Evolutionary conservation across 2,329 filamentous ascomycete species (phyloP), one percentile per base, ranked within the genome.

Genomic region (Apiospora hydei): DNA sequence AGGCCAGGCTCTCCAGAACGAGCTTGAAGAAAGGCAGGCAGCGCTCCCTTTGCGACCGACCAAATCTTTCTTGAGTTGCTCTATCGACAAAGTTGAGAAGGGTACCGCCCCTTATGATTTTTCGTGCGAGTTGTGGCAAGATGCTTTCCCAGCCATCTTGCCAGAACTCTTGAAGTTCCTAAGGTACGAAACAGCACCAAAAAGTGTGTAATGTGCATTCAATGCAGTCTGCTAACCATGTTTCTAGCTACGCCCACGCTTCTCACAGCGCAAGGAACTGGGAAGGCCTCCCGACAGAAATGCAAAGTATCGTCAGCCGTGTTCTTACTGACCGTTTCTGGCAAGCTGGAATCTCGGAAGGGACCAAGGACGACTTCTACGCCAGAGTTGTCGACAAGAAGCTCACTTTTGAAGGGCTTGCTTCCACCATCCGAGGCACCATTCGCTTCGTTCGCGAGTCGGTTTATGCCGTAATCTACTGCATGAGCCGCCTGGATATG

Each of bases 301-400:
- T 97, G 86, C 91, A 91, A 72, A 84, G 88, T 6, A 90, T 97
- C 70, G 93, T 98, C 51, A 89, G 91, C 61, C 90, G 94, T 30
- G 94, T 98, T 26, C 85, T 99, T 30, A 97, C 95, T 18, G 96
- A 99, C 82, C 89, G 96, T 34, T 99, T 99, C 81, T 99, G 96
- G 96, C 96, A 99, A 85, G 94, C 95, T 8, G 96, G 96, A 13
- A 99, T 99, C 69, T 98, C 96, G 0, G 93, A 92, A 74, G 96
- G 97, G 38, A 98, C 94, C 77, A 95, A 96, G 80, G 96, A 98
- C 74, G 96, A 98, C 72, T 99, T 99, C 80, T 98, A 98, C 81
- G 93, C 94, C 44, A 90, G 94, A 53, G 96, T 99, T 2, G 91
- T 94, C 71, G 93, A 94, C 44, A 98, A 96, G 71, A 97, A 95